Conservation (phyloP, 2,329 filamentous ascomycete genomes). For the Clarireedia monteithiana region DNA sequence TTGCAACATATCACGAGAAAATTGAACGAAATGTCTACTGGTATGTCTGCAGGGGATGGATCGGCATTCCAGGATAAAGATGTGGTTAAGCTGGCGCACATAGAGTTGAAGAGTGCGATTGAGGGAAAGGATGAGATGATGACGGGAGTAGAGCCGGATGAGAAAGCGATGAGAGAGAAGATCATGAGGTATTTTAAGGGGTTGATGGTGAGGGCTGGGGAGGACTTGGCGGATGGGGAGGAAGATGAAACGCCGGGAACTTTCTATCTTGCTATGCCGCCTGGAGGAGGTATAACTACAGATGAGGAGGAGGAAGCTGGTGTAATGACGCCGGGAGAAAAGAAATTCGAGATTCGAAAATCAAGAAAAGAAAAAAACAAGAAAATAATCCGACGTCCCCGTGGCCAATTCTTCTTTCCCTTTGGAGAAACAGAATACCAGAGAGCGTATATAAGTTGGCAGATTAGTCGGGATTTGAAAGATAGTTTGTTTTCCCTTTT, state of each 20-base stretch:
- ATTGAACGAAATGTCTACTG: too few relatives aligned
- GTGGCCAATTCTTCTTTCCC: constrained; percentile 14
- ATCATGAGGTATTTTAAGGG: too few relatives aligned
- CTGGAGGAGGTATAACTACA: not conserved
- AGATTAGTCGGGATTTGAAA: constrained; percentile 22
- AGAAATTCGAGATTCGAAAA: not conserved
- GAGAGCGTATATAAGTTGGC: constrained; percentile 16
- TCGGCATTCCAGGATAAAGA: too few relatives aligned
- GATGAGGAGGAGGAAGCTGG: constrained; percentile 1
- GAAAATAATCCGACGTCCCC: constrained; percentile 12
- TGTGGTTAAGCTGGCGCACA: too few relatives aligned
- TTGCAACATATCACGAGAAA: too few relatives aligned
- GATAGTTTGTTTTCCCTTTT: constrained; percentile 13
- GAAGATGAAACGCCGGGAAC: not conserved
- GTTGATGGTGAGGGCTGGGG: too few relatives aligned
- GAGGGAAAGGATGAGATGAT: too few relatives aligned
- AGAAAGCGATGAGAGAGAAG: too few relatives aligned
- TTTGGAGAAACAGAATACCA: constrained; percentile 27
- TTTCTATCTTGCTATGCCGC: too few relatives aligned
- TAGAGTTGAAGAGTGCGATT: too few relatives aligned
- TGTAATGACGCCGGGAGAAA: constrained; percentile 2
- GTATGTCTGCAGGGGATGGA: too few relatives aligned
- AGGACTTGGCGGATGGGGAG: not conserved
- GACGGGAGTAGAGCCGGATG: too few relatives aligned
- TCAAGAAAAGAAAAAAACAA: not conserved